Base-by-base conservation (phyloP, 2,329 filamentous ascomycete genomes). In the Macrophomina phaseolina region DNA sequence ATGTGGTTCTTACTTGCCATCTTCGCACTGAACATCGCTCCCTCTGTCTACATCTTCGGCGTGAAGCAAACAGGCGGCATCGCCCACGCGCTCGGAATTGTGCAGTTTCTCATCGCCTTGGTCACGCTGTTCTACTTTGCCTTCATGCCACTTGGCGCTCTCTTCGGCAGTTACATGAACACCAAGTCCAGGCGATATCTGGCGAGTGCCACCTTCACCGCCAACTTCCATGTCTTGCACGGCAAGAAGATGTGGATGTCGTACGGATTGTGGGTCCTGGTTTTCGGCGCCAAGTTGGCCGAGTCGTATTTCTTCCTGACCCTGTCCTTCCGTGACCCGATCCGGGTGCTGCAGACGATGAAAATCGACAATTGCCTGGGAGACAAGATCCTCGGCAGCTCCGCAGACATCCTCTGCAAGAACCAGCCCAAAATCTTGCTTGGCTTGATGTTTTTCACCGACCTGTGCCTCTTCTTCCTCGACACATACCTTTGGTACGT, bases 401-500 rank as follows among this genome's bases (percentile, higher is more conserved):
- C 34, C 12, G 49, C 49, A 2, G 77, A 82, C 5, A 74, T 86
- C 1, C 87, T 99, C 2, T 99, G 95, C 85, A 83, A 87, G 72
- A 84, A 90, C 68, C 94, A 98, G 74, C 93, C 93, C 0, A 86
- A 88, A 69, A 91, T 99, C 71, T 82, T 97, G 5, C 84, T 99
- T 9, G 90, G 88, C 68, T 81, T 99, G 64, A 97, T 99, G 93
- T 89, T 92, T 70, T 90, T 97, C 81, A 97, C 94, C 62, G 94
- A 98, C 77, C 75, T 98, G 78, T 90, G 95, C 66, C 90, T 99
- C 74, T 99, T 98, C 89, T 98, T 99, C 88, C 86, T 99, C 72
- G 95, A 99, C 80, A 98, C 94, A 4, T 99, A 97, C 76, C 86
- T 99, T 46, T 98, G 93, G 91, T 99, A 98, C 81, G 96, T 99